These are phyloP conservation scores for Colletotrichum endophyticum DNA, from an alignment of 2,329 filamentous ascomycete genomes.

Conservation along the genomic window DNA sequence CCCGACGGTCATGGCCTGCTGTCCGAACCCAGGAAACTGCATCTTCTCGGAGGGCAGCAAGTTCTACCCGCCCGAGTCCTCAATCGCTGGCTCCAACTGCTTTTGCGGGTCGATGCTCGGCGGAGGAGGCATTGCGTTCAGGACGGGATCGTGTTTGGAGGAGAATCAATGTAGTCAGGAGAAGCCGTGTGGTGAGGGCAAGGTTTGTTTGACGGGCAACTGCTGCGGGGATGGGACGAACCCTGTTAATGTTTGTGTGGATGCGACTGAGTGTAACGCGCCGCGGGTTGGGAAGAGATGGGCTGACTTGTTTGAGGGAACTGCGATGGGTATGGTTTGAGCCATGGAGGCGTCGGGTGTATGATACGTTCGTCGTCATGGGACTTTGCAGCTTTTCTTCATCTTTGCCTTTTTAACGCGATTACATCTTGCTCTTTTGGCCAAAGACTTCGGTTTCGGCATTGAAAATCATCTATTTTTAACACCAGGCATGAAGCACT, in stretches of 20 bases:
- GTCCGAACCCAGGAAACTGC: constrained; percentile 27
- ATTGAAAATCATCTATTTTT: neutral
- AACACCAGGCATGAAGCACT: neutral
- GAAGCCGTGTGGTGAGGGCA: neutral
- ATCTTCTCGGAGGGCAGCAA: constrained; percentile 15
- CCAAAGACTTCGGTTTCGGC: neutral
- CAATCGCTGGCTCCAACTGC: constrained; percentile 33
- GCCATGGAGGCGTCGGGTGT: neutral
- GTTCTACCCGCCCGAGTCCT: constrained; percentile 36
- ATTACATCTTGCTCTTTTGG: rapidly evolving
- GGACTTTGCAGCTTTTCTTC: neutral
- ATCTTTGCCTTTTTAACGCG: rapidly evolving
- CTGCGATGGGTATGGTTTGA: neutral
- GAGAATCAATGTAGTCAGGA: neutral
- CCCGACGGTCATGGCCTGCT: constrained; percentile 36
- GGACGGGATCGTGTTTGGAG: neutral
- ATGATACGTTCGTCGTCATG: neutral
- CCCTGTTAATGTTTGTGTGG: constrained; percentile 11
- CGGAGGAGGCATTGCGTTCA: constrained; percentile 6
- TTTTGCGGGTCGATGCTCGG: constrained; percentile 35
- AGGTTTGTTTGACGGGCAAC: constrained; percentile 7
- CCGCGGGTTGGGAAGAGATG: neutral
- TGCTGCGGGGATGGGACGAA: constrained; percentile 7
- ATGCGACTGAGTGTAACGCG: constrained; percentile 19
- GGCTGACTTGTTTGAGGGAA: neutral